These are phyloP conservation scores for Lepidium didymum DNA, from an alignment of 345 rosid species.

Conservation along the genomic window DNA sequence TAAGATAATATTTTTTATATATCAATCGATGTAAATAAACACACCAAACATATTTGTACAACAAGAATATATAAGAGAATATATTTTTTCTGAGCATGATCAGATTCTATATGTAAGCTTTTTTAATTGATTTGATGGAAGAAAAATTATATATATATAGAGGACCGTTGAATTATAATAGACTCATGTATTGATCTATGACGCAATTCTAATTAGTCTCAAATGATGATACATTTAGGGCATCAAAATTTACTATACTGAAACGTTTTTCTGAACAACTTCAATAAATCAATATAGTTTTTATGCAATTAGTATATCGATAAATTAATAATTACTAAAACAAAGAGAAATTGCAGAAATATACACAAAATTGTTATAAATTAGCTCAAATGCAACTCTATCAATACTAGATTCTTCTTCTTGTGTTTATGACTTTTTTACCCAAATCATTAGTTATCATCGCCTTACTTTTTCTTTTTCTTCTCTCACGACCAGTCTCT, in stretches of 20 bases:
- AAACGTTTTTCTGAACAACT: too few relatives aligned
- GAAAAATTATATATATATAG: constrained; percentile 6
- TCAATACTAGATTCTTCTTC: too few relatives aligned
- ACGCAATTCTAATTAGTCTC: constrained; percentile 3
- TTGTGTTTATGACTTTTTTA: too few relatives aligned
- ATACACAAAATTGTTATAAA: too few relatives aligned
- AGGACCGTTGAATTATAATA: constrained; percentile 20
- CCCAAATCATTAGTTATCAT: too few relatives aligned
- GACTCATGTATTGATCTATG: constrained; percentile 3
- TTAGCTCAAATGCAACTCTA: too few relatives aligned
- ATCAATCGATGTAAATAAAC: neutral
- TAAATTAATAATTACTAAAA: too few relatives aligned
- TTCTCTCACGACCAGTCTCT: too few relatives aligned
- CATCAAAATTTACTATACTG: neutral
- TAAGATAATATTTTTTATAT: neutral
- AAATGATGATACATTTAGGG: constrained; percentile 14
- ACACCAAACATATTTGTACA: constrained; percentile 10
- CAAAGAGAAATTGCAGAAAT: too few relatives aligned
- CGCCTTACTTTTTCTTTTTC: too few relatives aligned
- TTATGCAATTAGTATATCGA: too few relatives aligned
- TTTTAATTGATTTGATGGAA: constrained; percentile 23
- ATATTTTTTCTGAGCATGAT: constrained; percentile 4
- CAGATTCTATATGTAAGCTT: constrained; percentile 20
- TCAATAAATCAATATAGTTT: too few relatives aligned
- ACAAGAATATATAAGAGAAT: constrained; percentile 9